Base-by-base conservation (phyloP, 805 yeast genomes). In the Komagataella kurtzmanii region DNA sequence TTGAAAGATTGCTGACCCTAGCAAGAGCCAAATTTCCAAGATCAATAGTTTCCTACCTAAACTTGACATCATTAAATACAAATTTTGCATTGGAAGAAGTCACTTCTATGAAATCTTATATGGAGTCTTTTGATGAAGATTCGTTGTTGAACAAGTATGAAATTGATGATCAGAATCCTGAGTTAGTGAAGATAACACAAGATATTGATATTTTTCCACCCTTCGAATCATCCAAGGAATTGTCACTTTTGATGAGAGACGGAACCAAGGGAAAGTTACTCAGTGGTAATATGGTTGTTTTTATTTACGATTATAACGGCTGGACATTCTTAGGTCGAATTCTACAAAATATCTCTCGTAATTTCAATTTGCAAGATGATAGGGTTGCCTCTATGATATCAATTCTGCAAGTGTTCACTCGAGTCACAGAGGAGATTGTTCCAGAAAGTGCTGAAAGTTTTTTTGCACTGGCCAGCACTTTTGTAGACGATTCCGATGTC, bases 281-380 rank as follows among this genome's bases (percentile, higher is more conserved):
- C 30, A 17, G 36, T n/a, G 49, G 48, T 17, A 49, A 48, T 6
- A 58, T 76, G 17, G 85, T 85, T 3, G 75, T 88, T 19, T 89
- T 93, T 67, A 67, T 83, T 24, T 79, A 84, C 61, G 73, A 75
- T 3, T 88, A 82, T 62, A 86, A 82, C 60, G 97, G 97, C 1
- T 89, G 97, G 96, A 77, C 95, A 0, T 66, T 85, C 24, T 58
- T 91, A 17, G 97, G 97, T 1, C 75, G 95, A 58, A 68, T 86
- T 0, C 64, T 90, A 36, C 89, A 85, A 56, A 84, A 84, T 56
- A 65, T 83, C 7, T 70, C 77, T 0, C 69, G 67, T 51, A 58
- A 59, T 21, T 59, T 69, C 52, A 73, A 70, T 50, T 67, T 70
- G 52, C 57, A 58, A 17, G 58, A 71, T 10, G 40, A 30, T 30